phyloP scores from a whole-genome alignment of 371 early-diverging fungal genomes.

The Haplosporangium sp. region DNA sequence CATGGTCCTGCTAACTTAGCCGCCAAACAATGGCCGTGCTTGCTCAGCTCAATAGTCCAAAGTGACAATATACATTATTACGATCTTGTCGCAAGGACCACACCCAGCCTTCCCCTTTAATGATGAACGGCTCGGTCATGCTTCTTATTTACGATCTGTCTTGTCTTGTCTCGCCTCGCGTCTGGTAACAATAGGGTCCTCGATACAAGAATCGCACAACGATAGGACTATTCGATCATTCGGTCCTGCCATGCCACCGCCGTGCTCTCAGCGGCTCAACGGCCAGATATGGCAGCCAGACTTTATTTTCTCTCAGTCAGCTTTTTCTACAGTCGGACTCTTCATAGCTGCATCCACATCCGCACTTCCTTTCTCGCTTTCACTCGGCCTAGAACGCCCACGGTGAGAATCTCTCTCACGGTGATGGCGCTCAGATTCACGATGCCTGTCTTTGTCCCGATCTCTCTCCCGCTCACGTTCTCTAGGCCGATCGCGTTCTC shows the following conservation, averaged over 20 bases:
- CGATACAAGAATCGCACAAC: background rate
- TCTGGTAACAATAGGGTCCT: background rate
- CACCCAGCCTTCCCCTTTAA: background rate
- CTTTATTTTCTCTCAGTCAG: background rate
- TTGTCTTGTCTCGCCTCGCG: background rate
- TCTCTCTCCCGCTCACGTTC: slow-evolving; percentile 13
- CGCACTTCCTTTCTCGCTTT: slow-evolving; percentile 31
- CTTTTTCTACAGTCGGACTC: slow-evolving; percentile 23
- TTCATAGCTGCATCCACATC: slow-evolving; percentile 47
- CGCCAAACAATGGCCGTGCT: background rate
- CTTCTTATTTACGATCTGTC: background rate
- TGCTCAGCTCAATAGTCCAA: background rate
- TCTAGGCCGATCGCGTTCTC: slow-evolving; percentile 13
- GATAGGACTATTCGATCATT: background rate
- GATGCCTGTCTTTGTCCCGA: slow-evolving; percentile 17
- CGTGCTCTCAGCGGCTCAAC: too few species aligned
- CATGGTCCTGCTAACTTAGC: background rate
- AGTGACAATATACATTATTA: background rate
- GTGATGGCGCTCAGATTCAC: slow-evolving; percentile 52
- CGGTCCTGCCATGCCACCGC: too few species aligned
- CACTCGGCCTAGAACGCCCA: slow-evolving; percentile 13
- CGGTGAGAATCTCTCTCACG: slow-evolving; percentile 47
- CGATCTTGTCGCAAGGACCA: background rate
- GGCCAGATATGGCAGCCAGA: background rate
- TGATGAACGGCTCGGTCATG: background rate